Base-by-base conservation (phyloP, 768 basidiomycete genomes). In the Lactarius evosmus region DNA sequence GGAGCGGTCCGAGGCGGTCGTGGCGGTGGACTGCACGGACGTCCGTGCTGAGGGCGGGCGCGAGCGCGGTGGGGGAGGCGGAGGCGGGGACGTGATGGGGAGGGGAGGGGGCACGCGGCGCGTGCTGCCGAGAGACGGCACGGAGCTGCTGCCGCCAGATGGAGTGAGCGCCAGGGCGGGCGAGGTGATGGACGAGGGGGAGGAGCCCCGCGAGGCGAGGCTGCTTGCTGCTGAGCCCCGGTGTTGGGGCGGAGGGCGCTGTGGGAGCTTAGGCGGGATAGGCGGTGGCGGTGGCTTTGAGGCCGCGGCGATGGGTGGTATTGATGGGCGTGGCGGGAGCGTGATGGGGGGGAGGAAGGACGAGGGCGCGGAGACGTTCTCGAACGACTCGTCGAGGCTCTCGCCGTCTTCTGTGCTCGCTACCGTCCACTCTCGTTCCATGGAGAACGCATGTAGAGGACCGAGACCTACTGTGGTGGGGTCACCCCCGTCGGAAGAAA, bases 381-480 rank as follows among this genome's bases (percentile, higher is more conserved):
- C 88, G 66, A 84, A 90, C 0, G 87, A 88, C 65, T 86, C 87
- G 46, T 80, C 78, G 32, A 87, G 78, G 69, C 85, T 85, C 46
- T 77, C 74, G 8, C 80, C 75, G 60, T 86, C 85, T 49, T 85
- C 83, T 33, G 73, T 72, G 25, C 70, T 70, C 49, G 65, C 76
- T 25, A 69, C 66, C 51, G 71, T 71, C 49, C 66, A 69, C 7
- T 78, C 76, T 22, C 70, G 70, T 62, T 85, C 84, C 33, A 79
- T 71, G 19, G 79, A 77, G 65, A 78, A 78, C 2, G 80, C 80
- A 14, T 60, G 59, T 4, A 40, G 49, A 1, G 51, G 12, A 16
- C 38, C 58, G 2, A 49, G 36, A 55, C 9, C 19, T 44, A n/a
- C n/a, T 9, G 73, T 72, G 32, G 63, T 40, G 5, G 16, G 36